phyloP scores from a whole-genome alignment of 2,329 filamentous ascomycete species.

The Knoxdaviesia proteae region DNA sequence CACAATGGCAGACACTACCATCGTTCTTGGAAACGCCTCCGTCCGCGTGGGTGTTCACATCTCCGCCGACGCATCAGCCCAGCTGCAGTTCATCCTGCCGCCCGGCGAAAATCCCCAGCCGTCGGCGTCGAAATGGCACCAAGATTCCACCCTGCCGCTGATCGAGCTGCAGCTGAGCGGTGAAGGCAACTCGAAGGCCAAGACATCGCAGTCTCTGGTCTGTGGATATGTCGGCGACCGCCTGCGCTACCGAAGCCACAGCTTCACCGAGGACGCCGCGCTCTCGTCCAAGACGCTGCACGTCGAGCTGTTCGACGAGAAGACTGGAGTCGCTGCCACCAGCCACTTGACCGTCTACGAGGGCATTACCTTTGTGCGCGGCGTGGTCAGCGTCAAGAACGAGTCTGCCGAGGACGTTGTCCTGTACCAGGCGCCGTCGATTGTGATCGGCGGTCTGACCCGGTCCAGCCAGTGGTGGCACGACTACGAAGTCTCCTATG shows the following conservation, averaged over 20 bases:
- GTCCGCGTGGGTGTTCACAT: too few species aligned
- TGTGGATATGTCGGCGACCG: conserved; percentile 8
- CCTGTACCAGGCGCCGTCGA: conserved; percentile 8
- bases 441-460: conserved; percentile 7
- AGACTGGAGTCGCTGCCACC: conserved; percentile 6
- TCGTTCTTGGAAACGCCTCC: too few species aligned
- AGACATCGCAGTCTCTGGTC: conserved; percentile 10
- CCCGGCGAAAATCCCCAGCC: neutral
- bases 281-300: conserved; percentile 5
- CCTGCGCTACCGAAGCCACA: conserved; percentile 8
- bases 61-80: neutral
- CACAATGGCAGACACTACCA: too few species aligned
- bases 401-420: neutral
- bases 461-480: conserved; percentile 7
- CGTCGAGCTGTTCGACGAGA: conserved; percentile 6
- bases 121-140: neutral
- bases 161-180: conserved; percentile 9
- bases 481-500: conserved; percentile 7
- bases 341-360: conserved; percentile 8
- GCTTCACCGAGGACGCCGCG: neutral
- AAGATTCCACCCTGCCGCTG: conserved; percentile 1
- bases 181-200: conserved; percentile 8
- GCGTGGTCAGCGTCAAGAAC: conserved; percentile 8
- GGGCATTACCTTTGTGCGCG: conserved; percentile 6
- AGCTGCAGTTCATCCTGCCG: neutral